Percentiles rank a stretch among this genome's conserved stretches.
Evolutionary conservation across 2,329 filamentous ascomycete genomes (phyloP).

Genomic region (Hypoxylon sp.): DNA sequence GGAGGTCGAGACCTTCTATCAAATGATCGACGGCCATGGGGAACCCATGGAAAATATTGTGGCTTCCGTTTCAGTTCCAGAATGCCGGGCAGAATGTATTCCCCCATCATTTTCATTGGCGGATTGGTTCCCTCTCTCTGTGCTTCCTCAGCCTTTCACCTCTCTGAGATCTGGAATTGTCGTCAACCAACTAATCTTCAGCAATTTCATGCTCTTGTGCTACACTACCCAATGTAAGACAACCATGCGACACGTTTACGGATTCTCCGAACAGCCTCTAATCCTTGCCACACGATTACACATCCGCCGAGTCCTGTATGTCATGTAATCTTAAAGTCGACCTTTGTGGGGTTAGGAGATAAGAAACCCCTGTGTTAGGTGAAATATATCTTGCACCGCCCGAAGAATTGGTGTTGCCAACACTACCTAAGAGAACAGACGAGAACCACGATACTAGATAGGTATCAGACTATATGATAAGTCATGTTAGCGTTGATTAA

Average conservation of each 20-base stretch:
- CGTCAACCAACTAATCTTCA: background rate
- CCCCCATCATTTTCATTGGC: background rate
- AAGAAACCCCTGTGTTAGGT: background rate
- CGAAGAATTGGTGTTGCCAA: background rate
- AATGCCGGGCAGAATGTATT: conserved; percentile 26
- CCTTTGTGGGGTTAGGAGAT: background rate
- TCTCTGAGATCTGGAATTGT: background rate
- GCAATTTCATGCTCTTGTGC: background rate
- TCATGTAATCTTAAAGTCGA: background rate
- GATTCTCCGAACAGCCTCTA: conserved; percentile 14
- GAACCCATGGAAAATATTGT: conserved; percentile 10
- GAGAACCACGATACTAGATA: conserved; percentile 1
- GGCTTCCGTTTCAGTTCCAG: conserved; percentile 26
- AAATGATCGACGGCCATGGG: conserved; percentile 18
- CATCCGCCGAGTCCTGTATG: background rate
- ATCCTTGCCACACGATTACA: conserved; percentile 7
- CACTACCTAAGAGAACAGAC: conserved; percentile 5
- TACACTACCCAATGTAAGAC: background rate
- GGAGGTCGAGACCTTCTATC: conserved; percentile 19
- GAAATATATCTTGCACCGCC: background rate
- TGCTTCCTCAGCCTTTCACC: background rate
- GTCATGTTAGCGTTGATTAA: background rate
- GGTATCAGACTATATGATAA: background rate
- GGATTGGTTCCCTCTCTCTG: conserved; percentile 6
- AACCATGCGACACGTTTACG: conserved; percentile 15